These are phyloP conservation scores for Gomphus bonarii DNA, from an alignment of 1,284 basidiomycete species.

Conservation along the genomic window DNA sequence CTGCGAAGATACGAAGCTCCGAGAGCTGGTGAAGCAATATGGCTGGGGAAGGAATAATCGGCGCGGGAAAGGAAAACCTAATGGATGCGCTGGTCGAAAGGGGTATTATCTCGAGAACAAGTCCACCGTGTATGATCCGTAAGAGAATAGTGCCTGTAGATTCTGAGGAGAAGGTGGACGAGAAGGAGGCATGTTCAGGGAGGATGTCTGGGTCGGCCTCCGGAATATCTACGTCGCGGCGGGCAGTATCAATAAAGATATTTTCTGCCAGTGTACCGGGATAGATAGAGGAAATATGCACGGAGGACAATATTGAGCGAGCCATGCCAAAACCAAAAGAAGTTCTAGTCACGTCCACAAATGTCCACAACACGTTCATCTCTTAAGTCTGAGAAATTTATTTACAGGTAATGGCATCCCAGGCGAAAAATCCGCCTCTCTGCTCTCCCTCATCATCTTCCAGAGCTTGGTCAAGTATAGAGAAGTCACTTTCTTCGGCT, in stretches of 20 bases:
- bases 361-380: slow-evolving; percentile 9
- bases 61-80: slow-evolving; percentile 69
- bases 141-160: slow-evolving; percentile 60
- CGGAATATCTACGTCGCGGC: slow-evolving; percentile 1
- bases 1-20: slow-evolving; percentile 61
- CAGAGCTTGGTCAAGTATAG: slow-evolving; percentile 42
- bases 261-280: not conserved
- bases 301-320: slow-evolving; percentile 8
- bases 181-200: slow-evolving; percentile 65
- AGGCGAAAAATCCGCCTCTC: slow-evolving; percentile 47
- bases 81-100: slow-evolving; percentile 53
- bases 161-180: slow-evolving; percentile 46
- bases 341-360: slow-evolving; percentile 6
- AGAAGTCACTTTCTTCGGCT: slow-evolving; percentile 36
- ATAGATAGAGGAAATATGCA: slow-evolving; percentile 10
- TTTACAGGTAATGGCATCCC: slow-evolving; percentile 45
- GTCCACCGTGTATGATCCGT: slow-evolving; percentile 65
- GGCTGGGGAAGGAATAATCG: slow-evolving; percentile 56
- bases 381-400: slow-evolving; percentile 50
- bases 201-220: slow-evolving; percentile 40
- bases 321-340: not conserved
- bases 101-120: slow-evolving; percentile 69
- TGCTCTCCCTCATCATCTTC: slow-evolving; percentile 57
- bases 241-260: slow-evolving; percentile 1
- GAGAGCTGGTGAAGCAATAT: slow-evolving; percentile 49